phyloP scores from a whole-genome alignment of 1,284 basidiomycete genomes.

The Schizophyllum commune region DNA sequence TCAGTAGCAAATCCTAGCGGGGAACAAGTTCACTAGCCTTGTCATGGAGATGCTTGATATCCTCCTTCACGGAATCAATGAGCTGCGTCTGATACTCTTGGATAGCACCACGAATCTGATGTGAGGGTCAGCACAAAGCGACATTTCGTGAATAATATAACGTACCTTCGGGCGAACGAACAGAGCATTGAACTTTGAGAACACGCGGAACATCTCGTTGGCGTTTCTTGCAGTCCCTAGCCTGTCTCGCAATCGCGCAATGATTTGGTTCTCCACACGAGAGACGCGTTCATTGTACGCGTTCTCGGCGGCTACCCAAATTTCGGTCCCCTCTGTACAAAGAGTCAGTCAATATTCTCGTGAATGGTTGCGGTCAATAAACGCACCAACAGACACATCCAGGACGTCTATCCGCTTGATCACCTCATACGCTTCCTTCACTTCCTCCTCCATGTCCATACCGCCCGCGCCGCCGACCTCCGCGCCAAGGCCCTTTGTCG shows the following conservation, averaged over 20 bases:
- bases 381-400: constrained; percentile 82
- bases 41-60: constrained; percentile 92
- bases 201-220: constrained; percentile 98
- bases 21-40: constrained; percentile 46
- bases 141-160: neutral
- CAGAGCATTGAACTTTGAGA: constrained; percentile 96
- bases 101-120: constrained; percentile 88
- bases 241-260: constrained; percentile 84
- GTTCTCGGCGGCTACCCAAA: constrained; percentile 95
- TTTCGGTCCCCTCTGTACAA: constrained; percentile 85
- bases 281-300: constrained; percentile 98
- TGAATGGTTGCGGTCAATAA: no score
- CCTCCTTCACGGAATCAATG: constrained; percentile 96
- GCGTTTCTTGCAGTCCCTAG: constrained; percentile 96
- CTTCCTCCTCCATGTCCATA: constrained; percentile 97
- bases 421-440: constrained; percentile 90
- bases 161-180: constrained; percentile 96
- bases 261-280: constrained; percentile 97
- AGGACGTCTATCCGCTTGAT: constrained; percentile 95
- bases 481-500: constrained; percentile 77
- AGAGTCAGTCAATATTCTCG: no score
- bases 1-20: constrained; percentile 6
- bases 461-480: constrained; percentile 69
- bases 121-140: neutral
- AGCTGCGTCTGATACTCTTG: constrained; percentile 98